Evolutionary conservation across 2,329 filamentous ascomycete species (phyloP).

Genomic region (Dothideomycetes sp.): DNA sequence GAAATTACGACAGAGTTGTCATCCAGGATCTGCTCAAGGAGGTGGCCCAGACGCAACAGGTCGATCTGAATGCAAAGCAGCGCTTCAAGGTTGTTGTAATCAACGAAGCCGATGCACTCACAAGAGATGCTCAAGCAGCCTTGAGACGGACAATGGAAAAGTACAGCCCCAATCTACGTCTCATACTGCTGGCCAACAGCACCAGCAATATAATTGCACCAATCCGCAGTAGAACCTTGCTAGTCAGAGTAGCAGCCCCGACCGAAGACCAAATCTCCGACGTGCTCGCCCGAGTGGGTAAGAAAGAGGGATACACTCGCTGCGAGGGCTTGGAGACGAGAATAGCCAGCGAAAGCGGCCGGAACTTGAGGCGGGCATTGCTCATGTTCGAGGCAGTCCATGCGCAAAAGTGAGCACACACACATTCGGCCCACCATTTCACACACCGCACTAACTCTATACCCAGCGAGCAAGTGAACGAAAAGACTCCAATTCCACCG

Average conservation of each 20-base stretch:
- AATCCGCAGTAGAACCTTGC: constrained; percentile 80
- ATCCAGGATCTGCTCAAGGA: constrained; percentile 94
- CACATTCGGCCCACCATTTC: background rate
- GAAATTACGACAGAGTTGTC: constrained; percentile 91
- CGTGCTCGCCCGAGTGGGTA: constrained; percentile 58
- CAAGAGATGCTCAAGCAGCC: constrained; percentile 88
- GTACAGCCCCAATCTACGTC: constrained; percentile 84
- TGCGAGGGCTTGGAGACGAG: constrained; percentile 66
- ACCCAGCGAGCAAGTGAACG: constrained; percentile 73
- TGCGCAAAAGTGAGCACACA: constrained; percentile 71
- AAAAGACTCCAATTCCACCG: constrained; percentile 79
- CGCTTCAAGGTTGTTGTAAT: constrained; percentile 98
- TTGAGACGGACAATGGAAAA: constrained; percentile 97
- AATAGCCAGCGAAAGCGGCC: constrained; percentile 81
- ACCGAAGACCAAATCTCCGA: constrained; percentile 73
- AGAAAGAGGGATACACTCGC: constrained; percentile 74
- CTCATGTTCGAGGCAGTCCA: constrained; percentile 97
- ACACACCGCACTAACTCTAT: constrained; percentile 20
- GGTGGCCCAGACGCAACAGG: constrained; percentile 96
- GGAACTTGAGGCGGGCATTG: constrained; percentile 80
- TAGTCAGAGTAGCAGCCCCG: constrained; percentile 85
- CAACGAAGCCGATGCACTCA: constrained; percentile 94
- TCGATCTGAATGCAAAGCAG: constrained; percentile 84
- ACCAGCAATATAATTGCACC: constrained; percentile 99
- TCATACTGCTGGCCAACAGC: constrained; percentile 89